Evolutionary conservation across 352 stramenopile species (phyloP), one percentile per base, ranked within the genome.

Genomic region (Hyaloperonospora brassicae): DNA sequence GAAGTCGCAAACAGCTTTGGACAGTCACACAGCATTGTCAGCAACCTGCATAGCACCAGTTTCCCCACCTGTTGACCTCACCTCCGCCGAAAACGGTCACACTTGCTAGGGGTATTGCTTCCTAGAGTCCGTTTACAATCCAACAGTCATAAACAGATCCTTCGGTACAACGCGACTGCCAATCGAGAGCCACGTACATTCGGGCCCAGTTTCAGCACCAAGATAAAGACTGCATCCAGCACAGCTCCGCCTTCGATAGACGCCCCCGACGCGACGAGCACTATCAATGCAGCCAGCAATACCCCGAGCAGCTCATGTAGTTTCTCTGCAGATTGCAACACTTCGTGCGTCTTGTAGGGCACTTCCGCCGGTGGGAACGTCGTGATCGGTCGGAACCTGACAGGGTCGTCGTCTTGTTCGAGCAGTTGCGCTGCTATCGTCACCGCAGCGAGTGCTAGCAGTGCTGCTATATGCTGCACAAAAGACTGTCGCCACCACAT

Each of bases 191-290:
- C 24, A 58, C 64, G 22, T 56, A 76, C 68, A 45, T 96, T 95
- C 12, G 87, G 87, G 17, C 60, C 58, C 35, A 98, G 93, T 40
- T 73, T 76, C 34, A 97, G 69, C 39, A 97, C 70, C 10, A 98
- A 74, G 52, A 97, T 95, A 63, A 96, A 97, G 55, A 97, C 85
- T 6, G 89, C 89, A 30, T 97, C 86, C 5, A 98, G 64, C 35
- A 97, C 95, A 35, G 84, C 90, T 24, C 88, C 88, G 8, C 86
- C 87, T 14, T 87, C 79, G 14, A 86, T 89, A 9, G 81, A 86
- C 5, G 81, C 83, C 6, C 73, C 76, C 5, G 80, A 74, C 35
- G 77, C 72, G 7, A 94, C 68, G 17, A 89, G 71, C 9, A 93
- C 59, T 24, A 84, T 74, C 13, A 92, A 41, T 6, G 62, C 61